A percentile compares a stretch with the other conserved stretches of the same genome.
Evolutionary conservation across 2,329 filamentous ascomycete species (phyloP).

Genomic region (Paecilomyces sp.): DNA sequence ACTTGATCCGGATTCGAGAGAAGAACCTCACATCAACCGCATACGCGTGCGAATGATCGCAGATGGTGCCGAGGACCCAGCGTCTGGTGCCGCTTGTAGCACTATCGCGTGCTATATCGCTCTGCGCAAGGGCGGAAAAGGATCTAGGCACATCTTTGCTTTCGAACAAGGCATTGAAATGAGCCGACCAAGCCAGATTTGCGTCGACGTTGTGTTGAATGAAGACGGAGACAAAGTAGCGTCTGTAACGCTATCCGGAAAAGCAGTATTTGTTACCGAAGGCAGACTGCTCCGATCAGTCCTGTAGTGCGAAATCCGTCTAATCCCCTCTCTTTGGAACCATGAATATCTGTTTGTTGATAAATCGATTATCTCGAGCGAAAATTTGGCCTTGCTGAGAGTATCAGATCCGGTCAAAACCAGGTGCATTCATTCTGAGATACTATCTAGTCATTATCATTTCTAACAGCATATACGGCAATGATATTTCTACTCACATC

Average conservation of each 20-base stretch:
- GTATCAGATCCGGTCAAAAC: not conserved
- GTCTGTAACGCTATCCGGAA: constrained; percentile 11
- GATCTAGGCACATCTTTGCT: constrained; percentile 24
- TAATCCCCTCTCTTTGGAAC: not conserved
- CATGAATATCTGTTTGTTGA: not conserved
- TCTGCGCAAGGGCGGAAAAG: constrained; percentile 31
- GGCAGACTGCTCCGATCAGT: not conserved
- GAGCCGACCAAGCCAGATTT: constrained; percentile 44
- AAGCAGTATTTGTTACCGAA: constrained; percentile 11
- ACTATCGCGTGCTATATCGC: constrained; percentile 39
- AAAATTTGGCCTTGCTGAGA: not conserved
- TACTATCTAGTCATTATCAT: not conserved
- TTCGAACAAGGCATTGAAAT: constrained; percentile 48
- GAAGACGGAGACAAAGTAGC: constrained; percentile 16
- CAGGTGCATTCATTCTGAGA: not conserved
- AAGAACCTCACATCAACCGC: constrained; percentile 20
- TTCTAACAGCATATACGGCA: not conserved
- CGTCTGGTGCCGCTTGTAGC: constrained; percentile 45
- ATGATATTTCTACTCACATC: not conserved
- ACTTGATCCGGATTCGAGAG: constrained; percentile 13
- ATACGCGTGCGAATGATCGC: constrained; percentile 24
- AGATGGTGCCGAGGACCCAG: constrained; percentile 39
- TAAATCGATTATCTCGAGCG: not conserved
- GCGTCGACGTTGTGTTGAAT: constrained; percentile 30
- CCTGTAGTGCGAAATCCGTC: not conserved